Conservation (phyloP, 805 yeast species). For the Candida maris region DNA sequence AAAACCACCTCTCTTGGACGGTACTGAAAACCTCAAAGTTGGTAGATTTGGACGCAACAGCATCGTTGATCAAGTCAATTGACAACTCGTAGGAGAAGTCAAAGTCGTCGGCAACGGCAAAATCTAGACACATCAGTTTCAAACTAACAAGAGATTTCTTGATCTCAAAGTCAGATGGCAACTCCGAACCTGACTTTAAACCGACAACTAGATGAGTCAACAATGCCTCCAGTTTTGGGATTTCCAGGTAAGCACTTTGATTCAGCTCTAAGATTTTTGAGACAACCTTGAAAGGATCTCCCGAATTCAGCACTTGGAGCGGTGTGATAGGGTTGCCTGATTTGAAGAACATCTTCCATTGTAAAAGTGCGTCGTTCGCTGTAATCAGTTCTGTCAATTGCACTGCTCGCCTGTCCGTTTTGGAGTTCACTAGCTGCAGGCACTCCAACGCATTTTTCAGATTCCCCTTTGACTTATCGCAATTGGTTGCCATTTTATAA, state of each 20-base stretch:
- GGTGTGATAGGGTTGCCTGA: slow-evolving; percentile 31
- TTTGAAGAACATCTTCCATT: slow-evolving; percentile 29
- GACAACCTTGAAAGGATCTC: slow-evolving; percentile 25
- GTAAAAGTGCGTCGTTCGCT: slow-evolving; percentile 21
- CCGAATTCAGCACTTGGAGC: slow-evolving; percentile 18
- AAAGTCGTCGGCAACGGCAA: slow-evolving; percentile 64
- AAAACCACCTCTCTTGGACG: slow-evolving; percentile 53
- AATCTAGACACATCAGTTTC: slow-evolving; percentile 53
- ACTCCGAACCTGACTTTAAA: slow-evolving; percentile 19
- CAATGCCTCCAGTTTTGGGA: slow-evolving; percentile 39
- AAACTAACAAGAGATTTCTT: slow-evolving; percentile 29
- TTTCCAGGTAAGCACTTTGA: slow-evolving; percentile 44
- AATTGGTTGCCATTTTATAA: slow-evolving; percentile 28
- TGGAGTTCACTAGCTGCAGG: slow-evolving; percentile 13
- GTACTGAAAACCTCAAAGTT: slow-evolving; percentile 12
- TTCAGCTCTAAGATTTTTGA: slow-evolving; percentile 48
- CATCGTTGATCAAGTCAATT: slow-evolving; percentile 34
- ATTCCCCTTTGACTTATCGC: slow-evolving; percentile 26
- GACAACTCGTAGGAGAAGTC: slow-evolving; percentile 48
- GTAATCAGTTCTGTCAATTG: slow-evolving; percentile 17
- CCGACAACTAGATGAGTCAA: slow-evolving; percentile 40
- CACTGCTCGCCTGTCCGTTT: neutral
- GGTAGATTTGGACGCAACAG: slow-evolving; percentile 8
- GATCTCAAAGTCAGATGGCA: neutral
- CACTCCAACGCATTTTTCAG: slow-evolving; percentile 23